Evolutionary conservation across 1,284 basidiomycete species (phyloP), one percentile per base, ranked within the genome.

Genomic region (Tausonia pullulans): DNA sequence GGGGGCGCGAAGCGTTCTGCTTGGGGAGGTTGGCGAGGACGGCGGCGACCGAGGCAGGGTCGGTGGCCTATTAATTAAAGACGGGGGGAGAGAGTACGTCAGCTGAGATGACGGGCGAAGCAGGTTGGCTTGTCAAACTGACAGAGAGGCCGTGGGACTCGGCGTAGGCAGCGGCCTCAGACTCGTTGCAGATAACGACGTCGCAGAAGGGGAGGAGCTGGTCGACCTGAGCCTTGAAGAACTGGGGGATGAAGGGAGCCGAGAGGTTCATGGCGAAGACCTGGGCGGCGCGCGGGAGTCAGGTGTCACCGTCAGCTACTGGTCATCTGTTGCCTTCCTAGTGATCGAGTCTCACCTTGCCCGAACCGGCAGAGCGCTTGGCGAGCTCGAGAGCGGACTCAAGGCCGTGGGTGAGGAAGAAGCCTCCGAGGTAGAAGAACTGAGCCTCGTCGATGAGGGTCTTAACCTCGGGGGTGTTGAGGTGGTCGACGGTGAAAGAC

Each of bases 211-310:
- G 86, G 60, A 96, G 76, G 71, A 96, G 78, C 74, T 87, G 79
- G 70, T 89, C 82, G 51, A 97, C 80, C 72, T 93, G 87, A 3
- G 81, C 77, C 69, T 84, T 84, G 81, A 97, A 98, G 84, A 97
- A 96, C 77, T 95, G 88, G 64, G 90, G 81, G 75, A 98, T 96
- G 82, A 98, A 98, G 49, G 96, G 96, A 1, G 96, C 96, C 13
- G 92, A 96, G 70, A 99, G 83, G 82, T 98, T 98, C 73, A 98
- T 79, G 11, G 84, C 83, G 75, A 96, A 93, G 58, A 84, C 84
- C 89, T 91, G 70, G 27, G 27, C 27, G 27, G 27, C 27, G 27
- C 27, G 27, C 27, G 27, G 27, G 27, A 27, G 44, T 48, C n/a
- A 13, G 13, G n/a, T 44, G 43, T 63, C 44, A 39, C 6, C 14